Evolutionary conservation across 2,329 filamentous ascomycete species (phyloP).

Genomic region (Alternaria novae-zelandiae): DNA sequence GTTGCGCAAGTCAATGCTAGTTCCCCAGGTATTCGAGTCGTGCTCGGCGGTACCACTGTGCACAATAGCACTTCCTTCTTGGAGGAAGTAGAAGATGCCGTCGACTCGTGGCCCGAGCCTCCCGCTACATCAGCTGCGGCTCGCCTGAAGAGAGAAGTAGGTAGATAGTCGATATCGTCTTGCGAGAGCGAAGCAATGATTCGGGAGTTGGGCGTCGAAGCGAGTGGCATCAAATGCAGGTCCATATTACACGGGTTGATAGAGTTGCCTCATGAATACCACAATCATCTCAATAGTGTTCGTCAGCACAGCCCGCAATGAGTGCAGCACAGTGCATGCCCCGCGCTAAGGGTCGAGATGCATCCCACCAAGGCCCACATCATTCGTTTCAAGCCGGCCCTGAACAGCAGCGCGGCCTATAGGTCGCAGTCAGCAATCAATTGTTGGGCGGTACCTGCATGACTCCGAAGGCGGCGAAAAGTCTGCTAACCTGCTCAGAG

Average conservation of each 20-base stretch:
- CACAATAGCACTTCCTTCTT: conserved; percentile 89
- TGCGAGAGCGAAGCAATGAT: not conserved
- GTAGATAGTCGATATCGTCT: conserved; percentile 46
- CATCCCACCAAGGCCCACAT: conserved; percentile 6
- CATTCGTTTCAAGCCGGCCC: conserved; percentile 6
- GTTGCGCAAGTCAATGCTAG: conserved; percentile 93
- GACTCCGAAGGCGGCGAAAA: conserved; percentile 26
- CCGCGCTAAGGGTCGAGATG: conserved; percentile 2
- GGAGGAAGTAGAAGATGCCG: conserved; percentile 89
- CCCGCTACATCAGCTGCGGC: conserved; percentile 61
- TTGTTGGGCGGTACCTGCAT: conserved; percentile 30
- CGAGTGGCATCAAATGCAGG: not conserved
- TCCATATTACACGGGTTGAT: not conserved
- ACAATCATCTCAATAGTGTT: not conserved
- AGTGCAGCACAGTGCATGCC: not conserved
- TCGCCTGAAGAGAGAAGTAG: conserved; percentile 67
- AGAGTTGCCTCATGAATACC: conserved; percentile 1
- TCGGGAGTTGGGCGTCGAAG: conserved; percentile 2
- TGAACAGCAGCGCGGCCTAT: not conserved
- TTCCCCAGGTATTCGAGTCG: conserved; percentile 84
- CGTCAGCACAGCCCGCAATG: not conserved
- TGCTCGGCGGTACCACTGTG: conserved; percentile 85
- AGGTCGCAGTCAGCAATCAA: conserved; percentile 4
- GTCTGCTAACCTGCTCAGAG: conserved; percentile 12
- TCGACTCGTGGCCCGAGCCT: conserved; percentile 80